Conservation (phyloP, 2,329 filamentous ascomycete species). For the Pyricularia grisea region DNA sequence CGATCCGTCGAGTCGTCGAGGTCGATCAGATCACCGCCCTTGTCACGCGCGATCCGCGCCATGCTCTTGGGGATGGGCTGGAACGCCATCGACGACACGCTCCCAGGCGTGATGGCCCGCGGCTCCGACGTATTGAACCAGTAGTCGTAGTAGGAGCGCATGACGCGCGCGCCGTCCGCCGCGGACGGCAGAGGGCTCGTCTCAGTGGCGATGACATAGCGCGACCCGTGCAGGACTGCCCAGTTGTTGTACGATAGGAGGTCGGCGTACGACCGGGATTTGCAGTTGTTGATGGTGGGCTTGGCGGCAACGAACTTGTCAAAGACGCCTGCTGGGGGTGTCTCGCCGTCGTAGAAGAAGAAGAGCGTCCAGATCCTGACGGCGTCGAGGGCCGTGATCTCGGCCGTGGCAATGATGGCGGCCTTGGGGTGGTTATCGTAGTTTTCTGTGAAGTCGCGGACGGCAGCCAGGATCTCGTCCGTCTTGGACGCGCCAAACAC, state of each 20-base stretch:
- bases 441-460: conserved; percentile 47
- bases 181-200: conserved; percentile 8
- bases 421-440: conserved; percentile 51
- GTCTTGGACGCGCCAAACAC: neutral
- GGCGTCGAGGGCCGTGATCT: conserved; percentile 30
- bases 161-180: conserved; percentile 7
- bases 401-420: conserved; percentile 47
- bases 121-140: conserved; percentile 27
- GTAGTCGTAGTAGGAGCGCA: conserved; percentile 22
- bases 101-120: neutral
- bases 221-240: conserved; percentile 2
- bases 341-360: conserved; percentile 51
- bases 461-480: conserved; percentile 19
- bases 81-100: conserved; percentile 19
- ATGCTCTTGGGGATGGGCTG: conserved; percentile 28
- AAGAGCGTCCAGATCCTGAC: conserved; percentile 51
- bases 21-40: conserved; percentile 29
- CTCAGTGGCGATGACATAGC: conserved; percentile 8
- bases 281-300: conserved; percentile 25
- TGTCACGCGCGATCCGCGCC: conserved; percentile 20
- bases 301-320: conserved; percentile 41
- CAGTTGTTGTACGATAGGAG: conserved; percentile 13
- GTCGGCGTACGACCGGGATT: conserved; percentile 17
- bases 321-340: conserved; percentile 42
- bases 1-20: conserved; percentile 16